phyloP scores from a whole-genome alignment of 1,139 yeast species.

The Scheffersomyces lignicola region DNA sequence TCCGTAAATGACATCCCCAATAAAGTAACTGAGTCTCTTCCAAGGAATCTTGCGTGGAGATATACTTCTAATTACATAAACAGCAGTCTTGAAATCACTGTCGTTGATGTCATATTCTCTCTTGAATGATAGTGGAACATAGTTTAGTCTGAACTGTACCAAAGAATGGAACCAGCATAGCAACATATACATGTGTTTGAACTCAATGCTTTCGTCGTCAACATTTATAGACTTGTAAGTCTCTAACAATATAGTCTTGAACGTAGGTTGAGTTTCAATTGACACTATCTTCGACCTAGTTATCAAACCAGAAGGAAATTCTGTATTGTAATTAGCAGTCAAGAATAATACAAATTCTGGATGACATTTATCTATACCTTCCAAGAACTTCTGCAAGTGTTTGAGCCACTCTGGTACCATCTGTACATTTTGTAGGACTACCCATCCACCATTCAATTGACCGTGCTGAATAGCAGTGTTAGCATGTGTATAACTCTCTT shows the following conservation, averaged over 20 bases:
- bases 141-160: conserved; percentile 58
- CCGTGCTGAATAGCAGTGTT: conserved; percentile 51
- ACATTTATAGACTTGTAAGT: conserved; percentile 32
- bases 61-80: conserved; percentile 44
- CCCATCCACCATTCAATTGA: conserved; percentile 57
- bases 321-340: conserved; percentile 54
- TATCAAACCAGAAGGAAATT: conserved; percentile 54
- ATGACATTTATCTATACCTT: conserved; percentile 15
- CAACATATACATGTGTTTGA: conserved; percentile 51
- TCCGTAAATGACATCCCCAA: conserved; percentile 67
- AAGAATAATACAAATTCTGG: conserved; percentile 53
- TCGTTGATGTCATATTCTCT: conserved; percentile 70
- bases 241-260: conserved; percentile 50
- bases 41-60: conserved; percentile 47
- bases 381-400: conserved; percentile 47
- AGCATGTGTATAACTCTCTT: conserved; percentile 63
- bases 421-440: conserved; percentile 77
- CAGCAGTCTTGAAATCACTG: conserved; percentile 63
- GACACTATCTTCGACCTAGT: conserved; percentile 52
- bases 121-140: conserved; percentile 62
- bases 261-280: conserved; percentile 63
- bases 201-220: conserved; percentile 27
- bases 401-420: conserved; percentile 67
- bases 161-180: conserved; percentile 72
- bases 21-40: conserved; percentile 49